Evolutionary conservation across 306 rosid species (phyloP), one percentile per base, ranked within the genome.

Genomic region (Elaeagnus macrophylla): DNA sequence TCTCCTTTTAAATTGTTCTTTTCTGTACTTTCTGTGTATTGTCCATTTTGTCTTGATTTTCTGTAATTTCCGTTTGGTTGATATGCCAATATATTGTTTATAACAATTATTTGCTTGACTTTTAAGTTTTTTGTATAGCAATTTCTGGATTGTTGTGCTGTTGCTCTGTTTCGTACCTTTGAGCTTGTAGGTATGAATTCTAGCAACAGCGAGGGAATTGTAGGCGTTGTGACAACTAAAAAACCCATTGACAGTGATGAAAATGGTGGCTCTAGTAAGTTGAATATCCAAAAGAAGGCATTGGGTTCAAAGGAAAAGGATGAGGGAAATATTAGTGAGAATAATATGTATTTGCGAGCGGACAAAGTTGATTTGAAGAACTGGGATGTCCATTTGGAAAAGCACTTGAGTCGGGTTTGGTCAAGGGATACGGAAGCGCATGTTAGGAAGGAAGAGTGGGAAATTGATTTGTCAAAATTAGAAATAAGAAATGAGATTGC

Each of bases 291-390:
- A 67, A 64, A 62, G 57, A 64, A 60, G 63, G 58, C 47, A 10
- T 59, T 63, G 66, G 66, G 53, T 51, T 66, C 52, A 5, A 67
- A 59, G 37, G 54, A 9, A 25, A 72, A 40, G 38, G 63, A 54
- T 42, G 44, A 47, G 43, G 69, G 70, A 50, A 65, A 67, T 17
- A 41, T 67, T 59, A 52, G 62, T 35, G 57, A 57, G 1, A 62
- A 67, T 42, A 72, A 61, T 5, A 58, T 65, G 65, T 56, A 53
- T 14, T 35, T 78, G 45, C 62, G 84, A 39, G 84, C 76, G 0
- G 89, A 82, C 59, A 66, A 47, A 70, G 76, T 82, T 58, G 78
- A 79, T 60, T 59, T 75, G 44, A 75, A 67, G 70, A 74, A 37
- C 49, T 76, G 73, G 74, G 85, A 70, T 70, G 20, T 68, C 13